Percentiles rank a stretch among this genome's conserved stretches.
These are phyloP conservation scores for Ganoderma lingzhi DNA, from an alignment of 1,284 basidiomycete genomes.

Conservation along the genomic window DNA sequence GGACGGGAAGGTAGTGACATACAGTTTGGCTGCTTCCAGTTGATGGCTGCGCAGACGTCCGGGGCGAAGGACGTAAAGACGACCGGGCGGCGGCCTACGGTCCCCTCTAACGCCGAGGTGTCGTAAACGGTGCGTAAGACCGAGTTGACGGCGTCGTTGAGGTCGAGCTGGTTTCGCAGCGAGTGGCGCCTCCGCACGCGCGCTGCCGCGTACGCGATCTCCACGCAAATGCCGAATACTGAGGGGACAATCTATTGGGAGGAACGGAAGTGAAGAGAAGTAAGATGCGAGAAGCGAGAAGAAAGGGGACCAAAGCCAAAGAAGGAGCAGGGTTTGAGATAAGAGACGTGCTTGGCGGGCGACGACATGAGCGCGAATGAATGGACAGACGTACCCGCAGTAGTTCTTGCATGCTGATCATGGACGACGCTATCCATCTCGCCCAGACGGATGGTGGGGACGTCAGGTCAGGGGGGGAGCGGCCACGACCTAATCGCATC, in stretches of 20 bases:
- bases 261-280: constrained; percentile 11
- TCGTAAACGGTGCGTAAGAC: constrained; percentile 86
- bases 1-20: constrained; percentile 40
- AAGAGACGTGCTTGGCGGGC: background rate
- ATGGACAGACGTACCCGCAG: constrained; percentile 64
- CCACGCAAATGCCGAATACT: constrained; percentile 80
- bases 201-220: constrained; percentile 75
- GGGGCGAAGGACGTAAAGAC: constrained; percentile 92
- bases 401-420: constrained; percentile 78
- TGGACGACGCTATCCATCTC: constrained; percentile 56
- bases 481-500: constrained; percentile 53
- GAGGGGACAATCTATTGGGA: constrained; percentile 70
- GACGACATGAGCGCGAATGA: background rate
- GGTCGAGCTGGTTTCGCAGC: constrained; percentile 63
- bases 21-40: constrained; percentile 99
- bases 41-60: constrained; percentile 87
- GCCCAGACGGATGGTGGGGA: constrained; percentile 65
- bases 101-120: constrained; percentile 59
- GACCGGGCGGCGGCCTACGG: constrained; percentile 71
- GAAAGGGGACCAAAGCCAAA: constrained; percentile 5
- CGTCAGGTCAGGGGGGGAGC: constrained; percentile 42
- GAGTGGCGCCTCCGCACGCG: constrained; percentile 51
- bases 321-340: constrained; percentile 10
- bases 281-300: constrained; percentile 12
- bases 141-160: constrained; percentile 85